Evolutionary conservation across 1,284 basidiomycete species (phyloP).

Genomic region (Porodaedalea pini): DNA sequence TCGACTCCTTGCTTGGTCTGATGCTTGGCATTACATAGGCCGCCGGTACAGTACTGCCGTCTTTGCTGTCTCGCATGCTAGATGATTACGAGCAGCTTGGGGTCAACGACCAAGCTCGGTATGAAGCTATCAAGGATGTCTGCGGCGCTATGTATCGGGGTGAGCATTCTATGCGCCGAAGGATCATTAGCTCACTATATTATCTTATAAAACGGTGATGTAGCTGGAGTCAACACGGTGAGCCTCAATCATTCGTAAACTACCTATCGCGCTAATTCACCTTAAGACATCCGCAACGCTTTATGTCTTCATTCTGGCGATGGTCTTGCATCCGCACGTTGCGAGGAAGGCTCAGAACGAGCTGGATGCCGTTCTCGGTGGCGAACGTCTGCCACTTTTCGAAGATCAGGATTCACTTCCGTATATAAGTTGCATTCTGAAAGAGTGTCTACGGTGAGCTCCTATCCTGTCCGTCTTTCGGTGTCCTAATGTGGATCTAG

Average conservation of each 20-base stretch:
- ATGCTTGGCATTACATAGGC: not conserved
- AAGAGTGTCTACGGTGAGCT: conserved; percentile 29
- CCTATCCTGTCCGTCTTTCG: not conserved
- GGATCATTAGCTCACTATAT: not conserved
- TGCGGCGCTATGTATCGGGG: conserved; percentile 16
- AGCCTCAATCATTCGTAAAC: not conserved
- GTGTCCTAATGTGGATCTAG: not conserved
- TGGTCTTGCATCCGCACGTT: conserved; percentile 27
- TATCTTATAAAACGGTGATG: not conserved
- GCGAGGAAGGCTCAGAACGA: conserved; percentile 27
- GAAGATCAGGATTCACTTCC: conserved; percentile 27
- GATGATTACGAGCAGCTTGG: conserved; percentile 13
- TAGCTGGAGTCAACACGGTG: conserved; percentile 15
- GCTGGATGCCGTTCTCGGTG: conserved; percentile 28
- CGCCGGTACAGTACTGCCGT: not conserved
- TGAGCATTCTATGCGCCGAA: not conserved
- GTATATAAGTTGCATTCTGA: conserved; percentile 29
- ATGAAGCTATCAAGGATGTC: conserved; percentile 14
- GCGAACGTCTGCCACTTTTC: conserved; percentile 28
- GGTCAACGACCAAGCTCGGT: not conserved
- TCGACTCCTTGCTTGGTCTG: not conserved
- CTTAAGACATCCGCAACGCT: conserved; percentile 21
- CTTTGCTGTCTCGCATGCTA: conserved; percentile 13
- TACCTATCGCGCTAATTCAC: not conserved
- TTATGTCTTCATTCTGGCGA: conserved; percentile 28